Base-by-base conservation (phyloP, 1,284 basidiomycete genomes). In the Melampsora americana region DNA sequence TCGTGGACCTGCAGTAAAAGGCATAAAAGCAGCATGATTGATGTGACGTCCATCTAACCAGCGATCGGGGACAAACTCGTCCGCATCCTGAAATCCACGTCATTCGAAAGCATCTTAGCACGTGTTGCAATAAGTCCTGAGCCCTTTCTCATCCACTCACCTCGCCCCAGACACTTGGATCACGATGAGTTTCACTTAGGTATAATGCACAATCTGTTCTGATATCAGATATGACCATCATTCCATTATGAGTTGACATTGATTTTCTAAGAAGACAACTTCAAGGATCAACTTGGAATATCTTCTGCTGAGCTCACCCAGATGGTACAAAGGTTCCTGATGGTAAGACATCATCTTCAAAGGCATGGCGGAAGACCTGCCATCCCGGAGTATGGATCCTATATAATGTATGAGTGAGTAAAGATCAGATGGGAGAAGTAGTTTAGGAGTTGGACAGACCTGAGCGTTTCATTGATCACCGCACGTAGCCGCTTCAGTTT, bases 361-460 rank as follows among this genome's bases (percentile, higher is more conserved):
- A 1, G 86, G 86, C 42, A 82, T 81, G 78, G 81, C 90, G 86
- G 56, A 87, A 84, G 79, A 90, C 89, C 46, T 89, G 82, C n/a
- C 89, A 88, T 0, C 90, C 89, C 11, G 90, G 89, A 5, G 90
- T 89, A 83, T 89, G 91, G 1, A 91, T 81, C 30, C 90, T 84
- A n/a, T 42, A 20, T 11, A 20, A 48, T 48, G 46, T 11, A 20
- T 48, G n/a, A n/a, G n/a, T n/a, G n/a, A n/a, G n/a, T n/a, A n/a
- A 48, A 48, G 46, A 48, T 48, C 11, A 11, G 46, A 48, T 20
- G 11, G 20, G 20, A 48, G 20, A 48, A 48, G 20, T 11, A 48
- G 46, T 11, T 11, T 11, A 48, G 20, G 20, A 48, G 20, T 11
- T 20, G 20, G 46, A 26, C 26, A 78, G 0, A 78, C 60, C 53